These are phyloP conservation scores for Primulina eburnea DNA, from an alignment of 257 asterid species.

Conservation along the genomic window DNA sequence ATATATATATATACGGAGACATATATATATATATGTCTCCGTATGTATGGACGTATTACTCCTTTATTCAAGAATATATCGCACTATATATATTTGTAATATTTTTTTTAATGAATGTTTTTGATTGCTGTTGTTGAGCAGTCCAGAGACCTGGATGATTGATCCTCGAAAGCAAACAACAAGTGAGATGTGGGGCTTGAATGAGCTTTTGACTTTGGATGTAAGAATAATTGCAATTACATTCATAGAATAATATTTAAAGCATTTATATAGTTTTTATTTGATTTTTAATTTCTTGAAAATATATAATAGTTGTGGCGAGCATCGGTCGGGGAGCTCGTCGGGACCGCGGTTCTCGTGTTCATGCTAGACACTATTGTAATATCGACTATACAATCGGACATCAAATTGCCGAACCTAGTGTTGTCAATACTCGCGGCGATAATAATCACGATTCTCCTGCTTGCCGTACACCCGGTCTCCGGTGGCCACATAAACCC, in stretches of 20 bases:
- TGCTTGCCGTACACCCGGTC: constrained; percentile 64
- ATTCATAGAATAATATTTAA: too few relatives aligned
- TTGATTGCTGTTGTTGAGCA: constrained; percentile 21
- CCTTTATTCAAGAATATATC: neutral
- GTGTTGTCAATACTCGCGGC: constrained; percentile 50
- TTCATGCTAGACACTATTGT: constrained; percentile 69
- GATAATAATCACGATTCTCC: constrained; percentile 49
- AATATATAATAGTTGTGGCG: constrained; percentile 54
- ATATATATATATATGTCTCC: too few relatives aligned
- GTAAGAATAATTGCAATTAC: constrained; percentile 30
- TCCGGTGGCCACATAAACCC: constrained; percentile 91
- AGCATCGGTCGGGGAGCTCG: constrained; percentile 68
- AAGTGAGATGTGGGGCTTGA: constrained; percentile 46
- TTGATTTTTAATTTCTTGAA: neutral
- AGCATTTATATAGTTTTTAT: neutral
- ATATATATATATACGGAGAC: too few relatives aligned
- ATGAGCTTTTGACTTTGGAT: constrained; percentile 46
- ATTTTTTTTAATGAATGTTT: neutral
- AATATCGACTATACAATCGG: constrained; percentile 51
- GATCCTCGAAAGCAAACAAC: constrained; percentile 32
- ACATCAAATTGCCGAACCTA: constrained; percentile 53
- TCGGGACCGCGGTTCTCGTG: constrained; percentile 64
- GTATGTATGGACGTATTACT: too few relatives aligned
- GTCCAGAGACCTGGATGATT: constrained; percentile 27
- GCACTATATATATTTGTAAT: neutral